Evolutionary conservation across 2,329 filamentous ascomycete genomes (phyloP), one percentile per base, ranked within the genome.

Genomic region (Purpureocillium lavendulum): DNA sequence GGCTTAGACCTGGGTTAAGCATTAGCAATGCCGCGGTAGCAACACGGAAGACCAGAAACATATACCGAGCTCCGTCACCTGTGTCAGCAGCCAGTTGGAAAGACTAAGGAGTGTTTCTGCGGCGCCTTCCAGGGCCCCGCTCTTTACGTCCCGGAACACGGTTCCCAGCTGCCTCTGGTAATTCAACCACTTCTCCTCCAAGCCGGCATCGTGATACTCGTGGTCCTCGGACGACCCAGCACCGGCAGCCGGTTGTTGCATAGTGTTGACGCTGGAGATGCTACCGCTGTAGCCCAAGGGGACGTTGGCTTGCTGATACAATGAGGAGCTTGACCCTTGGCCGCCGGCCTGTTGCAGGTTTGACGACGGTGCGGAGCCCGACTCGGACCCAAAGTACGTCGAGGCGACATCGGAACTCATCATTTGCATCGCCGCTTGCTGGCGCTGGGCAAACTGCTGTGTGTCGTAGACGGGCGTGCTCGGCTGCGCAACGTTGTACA

Each of bases 361-460:
- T 49, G 75, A 64, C 26, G 82, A 66, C 50, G 73, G 71, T 43
- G 80, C 69, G 47, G 74, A 51, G 29, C 52, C 53, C 35, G 54
- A 40, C 38, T 61, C 59, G 14, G 61, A 54, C 39, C 47, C 51
- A 63, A 87, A 89, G 69, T 92, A 95, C 56, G 83, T 82, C 66
- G 82, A 72, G 57, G 82, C 50, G 36, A 62, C 58, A 37, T 63
- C 60, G 7, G 57, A 56, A 30, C 57, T 48, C 59, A 77, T 70
- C 65, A 87, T 84, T 59, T 87, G 84, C 65, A 92, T 77, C 45
- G 75, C 77, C 71, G 83, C 78, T 65, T 82, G 76, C 57, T 87
- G 84, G 68, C 84, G 81, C 51, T 80, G 69, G 55, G 81, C 74
- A 67, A 87, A 94, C 57, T 82, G 82, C 58, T 81, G 77, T 56